Conservation (phyloP, 108 stramenopile species). For the Stephanodiscus minutulus region DNA sequence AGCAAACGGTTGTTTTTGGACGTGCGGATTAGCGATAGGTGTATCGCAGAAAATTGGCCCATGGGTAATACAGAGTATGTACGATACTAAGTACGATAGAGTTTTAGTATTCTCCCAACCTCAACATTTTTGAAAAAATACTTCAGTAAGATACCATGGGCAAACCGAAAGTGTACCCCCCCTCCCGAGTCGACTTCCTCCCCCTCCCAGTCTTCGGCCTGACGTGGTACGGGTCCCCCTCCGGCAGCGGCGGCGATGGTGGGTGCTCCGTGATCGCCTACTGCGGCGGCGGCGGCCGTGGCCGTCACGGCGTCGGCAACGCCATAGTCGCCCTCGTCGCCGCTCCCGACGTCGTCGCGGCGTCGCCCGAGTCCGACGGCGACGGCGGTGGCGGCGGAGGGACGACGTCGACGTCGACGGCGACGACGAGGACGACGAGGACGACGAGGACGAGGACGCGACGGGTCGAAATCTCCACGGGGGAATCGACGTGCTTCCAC, state of each 20-base stretch:
- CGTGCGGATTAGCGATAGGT: no score
- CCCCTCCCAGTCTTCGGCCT: slow-evolving; percentile 68
- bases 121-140: no score
- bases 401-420: not conserved
- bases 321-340: slow-evolving; percentile 35
- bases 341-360: no score
- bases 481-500: slow-evolving; percentile 42
- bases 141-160: no score
- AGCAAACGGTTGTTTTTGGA: no score
- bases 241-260: slow-evolving; percentile 12
- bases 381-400: not conserved
- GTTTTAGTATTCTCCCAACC: no score
- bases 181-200: slow-evolving; percentile 50
- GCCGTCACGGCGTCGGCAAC: slow-evolving; percentile 76
- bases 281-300: slow-evolving; percentile 76
- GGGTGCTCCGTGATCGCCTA: slow-evolving; percentile 64
- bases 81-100: no score
- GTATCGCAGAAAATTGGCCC: no score
- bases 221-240: slow-evolving; percentile 63
- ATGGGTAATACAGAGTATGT: no score
- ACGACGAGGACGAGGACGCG: not conserved
- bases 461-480: slow-evolving; percentile 33
- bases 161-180: slow-evolving; percentile 41
- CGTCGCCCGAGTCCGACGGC: no score
- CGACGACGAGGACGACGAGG: not conserved